Percentiles rank a stretch among this genome's conserved stretches.
phyloP scores from a whole-genome alignment of 768 basidiomycete species.

The Mycena leptocephala region DNA sequence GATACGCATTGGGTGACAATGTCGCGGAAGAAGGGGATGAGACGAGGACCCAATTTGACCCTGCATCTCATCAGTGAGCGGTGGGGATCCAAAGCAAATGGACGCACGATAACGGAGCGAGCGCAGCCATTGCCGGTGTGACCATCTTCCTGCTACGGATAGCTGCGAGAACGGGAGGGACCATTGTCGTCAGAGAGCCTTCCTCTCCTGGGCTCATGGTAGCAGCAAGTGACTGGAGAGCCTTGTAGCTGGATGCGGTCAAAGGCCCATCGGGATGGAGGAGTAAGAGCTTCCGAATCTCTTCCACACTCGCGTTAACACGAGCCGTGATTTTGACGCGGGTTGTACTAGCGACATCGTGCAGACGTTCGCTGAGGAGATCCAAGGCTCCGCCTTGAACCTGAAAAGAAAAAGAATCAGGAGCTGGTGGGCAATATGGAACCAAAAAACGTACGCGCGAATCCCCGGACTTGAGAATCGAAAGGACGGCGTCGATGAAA shows the following conservation, averaged over 20 bases:
- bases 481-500: conserved; percentile 73
- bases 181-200: conserved; percentile 65
- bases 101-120: conserved; percentile 77
- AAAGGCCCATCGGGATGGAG: conserved; percentile 57
- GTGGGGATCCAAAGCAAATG: neutral
- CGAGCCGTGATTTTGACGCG: conserved; percentile 67
- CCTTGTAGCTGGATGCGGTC: conserved; percentile 67
- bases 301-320: conserved; percentile 68
- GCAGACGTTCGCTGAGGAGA: conserved; percentile 78
- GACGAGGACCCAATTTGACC: conserved; percentile 84
- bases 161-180: conserved; percentile 72
- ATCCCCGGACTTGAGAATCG: conserved; percentile 72
- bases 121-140: conserved; percentile 64
- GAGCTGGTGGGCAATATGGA: neutral
- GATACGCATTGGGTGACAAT: conserved; percentile 74
- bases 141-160: conserved; percentile 59
- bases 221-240: conserved; percentile 72
- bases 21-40: conserved; percentile 88
- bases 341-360: conserved; percentile 68
- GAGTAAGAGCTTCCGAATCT: conserved; percentile 66
- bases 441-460: conserved; percentile 59
- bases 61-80: conserved; percentile 55
- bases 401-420: conserved; percentile 53
- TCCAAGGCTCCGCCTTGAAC: conserved; percentile 79
- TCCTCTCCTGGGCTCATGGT: conserved; percentile 82